Conservation (phyloP, 768 basidiomycete species). For the Lentinula detonsa region DNA sequence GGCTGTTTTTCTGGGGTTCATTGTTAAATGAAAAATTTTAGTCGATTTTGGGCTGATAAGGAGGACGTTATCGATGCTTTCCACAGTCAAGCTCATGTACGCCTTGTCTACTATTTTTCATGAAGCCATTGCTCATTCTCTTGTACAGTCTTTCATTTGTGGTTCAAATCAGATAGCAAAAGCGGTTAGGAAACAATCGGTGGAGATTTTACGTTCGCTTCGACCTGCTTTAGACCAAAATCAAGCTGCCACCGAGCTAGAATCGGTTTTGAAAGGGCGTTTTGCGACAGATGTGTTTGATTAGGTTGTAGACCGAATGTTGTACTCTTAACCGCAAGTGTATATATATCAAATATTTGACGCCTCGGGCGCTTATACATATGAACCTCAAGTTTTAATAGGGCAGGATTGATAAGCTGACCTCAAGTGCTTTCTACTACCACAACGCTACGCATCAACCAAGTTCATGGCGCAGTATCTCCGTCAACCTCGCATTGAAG, state of each 20-base stretch:
- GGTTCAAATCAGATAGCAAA: constrained; percentile 32
- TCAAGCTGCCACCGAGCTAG: constrained; percentile 25
- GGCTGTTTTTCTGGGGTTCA: not conserved
- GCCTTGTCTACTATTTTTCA: constrained; percentile 1
- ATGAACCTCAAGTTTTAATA: no score
- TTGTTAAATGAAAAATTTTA: constrained; percentile 8
- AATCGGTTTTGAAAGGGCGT: constrained; percentile 27
- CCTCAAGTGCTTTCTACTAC: no score
- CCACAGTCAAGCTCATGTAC: constrained; percentile 27
- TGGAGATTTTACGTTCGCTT: constrained; percentile 27
- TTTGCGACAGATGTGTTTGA: constrained; percentile 44
- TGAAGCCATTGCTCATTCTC: not conserved
- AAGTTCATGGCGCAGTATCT: not conserved
- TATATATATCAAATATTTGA: no score
- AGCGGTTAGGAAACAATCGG: constrained; percentile 30
- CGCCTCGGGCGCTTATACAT: no score
- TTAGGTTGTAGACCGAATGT: constrained; percentile 10
- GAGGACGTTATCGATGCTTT: constrained; percentile 26
- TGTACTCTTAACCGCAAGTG: no score
- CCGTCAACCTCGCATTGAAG: not conserved
- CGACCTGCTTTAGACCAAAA: constrained; percentile 13
- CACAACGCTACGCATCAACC: not conserved
- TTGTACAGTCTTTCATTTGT: constrained; percentile 34
- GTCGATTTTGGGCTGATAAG: constrained; percentile 38
- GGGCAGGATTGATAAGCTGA: no score